These are phyloP conservation scores for Suillus clintonianus DNA, from an alignment of 768 basidiomycete species.

Conservation along the genomic window DNA sequence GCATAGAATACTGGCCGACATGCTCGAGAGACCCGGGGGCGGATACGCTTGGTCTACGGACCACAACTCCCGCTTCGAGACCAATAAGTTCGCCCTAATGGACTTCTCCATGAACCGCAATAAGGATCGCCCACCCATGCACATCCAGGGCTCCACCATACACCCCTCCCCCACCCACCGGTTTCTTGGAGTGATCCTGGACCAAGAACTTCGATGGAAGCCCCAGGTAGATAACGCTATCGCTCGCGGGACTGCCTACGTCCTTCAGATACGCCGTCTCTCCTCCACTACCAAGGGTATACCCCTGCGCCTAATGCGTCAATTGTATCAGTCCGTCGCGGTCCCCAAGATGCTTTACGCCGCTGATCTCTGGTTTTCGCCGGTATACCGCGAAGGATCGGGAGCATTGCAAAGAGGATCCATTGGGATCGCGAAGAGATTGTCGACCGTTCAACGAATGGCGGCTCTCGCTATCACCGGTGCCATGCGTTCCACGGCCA, in stretches of 20 bases:
- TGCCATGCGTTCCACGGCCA: rapidly evolving
- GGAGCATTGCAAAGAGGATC: not conserved
- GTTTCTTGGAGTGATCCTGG: conserved; percentile 29
- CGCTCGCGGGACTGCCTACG: rapidly evolving
- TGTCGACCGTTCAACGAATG: rapidly evolving
- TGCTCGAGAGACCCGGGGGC: conserved; percentile 24
- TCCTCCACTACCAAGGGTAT: conserved; percentile 15
- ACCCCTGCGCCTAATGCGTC: conserved; percentile 12
- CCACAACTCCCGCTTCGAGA: conserved; percentile 20
- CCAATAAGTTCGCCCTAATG: conserved; percentile 14
- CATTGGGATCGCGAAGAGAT: rapidly evolving
- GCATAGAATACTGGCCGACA: conserved; percentile 12
- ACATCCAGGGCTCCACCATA: not conserved
- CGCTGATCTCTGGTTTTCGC: conserved; percentile 26
- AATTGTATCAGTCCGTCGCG: conserved; percentile 23
- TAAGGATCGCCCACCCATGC: not conserved
- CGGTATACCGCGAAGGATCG: not conserved
- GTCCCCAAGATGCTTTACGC: conserved; percentile 29
- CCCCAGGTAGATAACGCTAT: conserved; percentile 14
- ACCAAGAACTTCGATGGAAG: conserved; percentile 19
- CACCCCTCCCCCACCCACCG: conserved; percentile 4
- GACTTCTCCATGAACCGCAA: not conserved
- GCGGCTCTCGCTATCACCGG: not conserved
- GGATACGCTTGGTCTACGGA: conserved; percentile 8
- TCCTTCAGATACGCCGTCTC: conserved; percentile 2